Evolutionary conservation across 2,329 filamentous ascomycete species (phyloP), one percentile per base, ranked within the genome.

Genomic region (Cadophora luteo-olivacea): DNA sequence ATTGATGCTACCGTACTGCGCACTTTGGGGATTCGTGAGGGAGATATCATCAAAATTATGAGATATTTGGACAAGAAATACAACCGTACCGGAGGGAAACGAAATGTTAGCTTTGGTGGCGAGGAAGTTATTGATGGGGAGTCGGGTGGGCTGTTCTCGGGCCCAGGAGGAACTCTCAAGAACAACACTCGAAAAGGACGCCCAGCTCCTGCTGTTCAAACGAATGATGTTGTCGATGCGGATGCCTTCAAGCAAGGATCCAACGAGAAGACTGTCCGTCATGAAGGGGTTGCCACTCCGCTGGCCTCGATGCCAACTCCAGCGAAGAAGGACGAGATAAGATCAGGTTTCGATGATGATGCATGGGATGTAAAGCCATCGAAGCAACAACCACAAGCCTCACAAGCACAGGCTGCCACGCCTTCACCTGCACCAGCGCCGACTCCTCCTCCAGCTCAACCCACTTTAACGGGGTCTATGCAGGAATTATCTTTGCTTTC

Each of bases 171-270:
- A 69, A 87, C 91, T 11, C 83, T 99, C 70, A 91, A 92, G 75
- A 98, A 99, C 81, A 98, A 99, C 79, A 98, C 95, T 19, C 88
- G 94, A 61, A 97, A 97, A 80, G 92, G 93, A 62, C 89, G 96
- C 61, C 96, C 96, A 32, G 90, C 94, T 45, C 94, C 96, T 45
- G 86, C 93, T n/a, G 87, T 95, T 8, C 91, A 94, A 79, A 92
- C 93, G 3, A 94, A 89, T 77, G 93, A 97, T 80, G 87, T 92
- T 45, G 90, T 98, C 49, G 93, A 97, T 81, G 85, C 92, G n/a
- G 92, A 93, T 77, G 92, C 91, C 0, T 95, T 98, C 77, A 89
- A 91, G 67, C 85, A 86, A 73, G 84, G 86, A 61, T 65, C 63
- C 3, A 65, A 65, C 19, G 83, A 84, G 19, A 78, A 79, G 29